These are phyloP conservation scores for Exophiala bonariae DNA, from an alignment of 2,329 filamentous ascomycete genomes.

Conservation along the genomic window DNA sequence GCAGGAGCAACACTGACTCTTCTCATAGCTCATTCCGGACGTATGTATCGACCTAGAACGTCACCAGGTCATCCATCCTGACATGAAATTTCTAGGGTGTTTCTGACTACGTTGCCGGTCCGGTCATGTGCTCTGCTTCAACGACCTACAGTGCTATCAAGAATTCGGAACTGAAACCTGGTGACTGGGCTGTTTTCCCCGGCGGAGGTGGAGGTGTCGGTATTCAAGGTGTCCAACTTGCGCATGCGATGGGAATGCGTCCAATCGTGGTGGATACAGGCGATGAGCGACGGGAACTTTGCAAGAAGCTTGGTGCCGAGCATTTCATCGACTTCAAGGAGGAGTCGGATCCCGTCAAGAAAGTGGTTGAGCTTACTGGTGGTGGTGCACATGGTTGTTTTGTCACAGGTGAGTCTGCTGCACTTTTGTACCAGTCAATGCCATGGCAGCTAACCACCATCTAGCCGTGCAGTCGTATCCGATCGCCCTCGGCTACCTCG, in stretches of 20 bases:
- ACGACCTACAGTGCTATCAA: constrained; percentile 60
- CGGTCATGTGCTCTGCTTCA: constrained; percentile 60
- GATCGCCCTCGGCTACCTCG: constrained; percentile 46
- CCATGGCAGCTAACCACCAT: background rate
- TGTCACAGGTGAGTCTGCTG: constrained; percentile 33
- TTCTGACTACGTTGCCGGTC: constrained; percentile 56
- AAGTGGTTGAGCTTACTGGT: constrained; percentile 46
- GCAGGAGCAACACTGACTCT: constrained; percentile 1
- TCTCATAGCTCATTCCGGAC: constrained; percentile 18
- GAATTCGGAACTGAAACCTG: constrained; percentile 50
- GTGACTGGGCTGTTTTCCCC: constrained; percentile 57
- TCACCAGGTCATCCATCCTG: too few relatives aligned
- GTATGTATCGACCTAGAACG: constrained; percentile 10
- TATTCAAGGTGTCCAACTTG: constrained; percentile 58
- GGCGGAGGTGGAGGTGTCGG: constrained; percentile 59
- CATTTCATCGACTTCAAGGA: constrained; percentile 58
- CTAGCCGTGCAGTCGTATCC: constrained; percentile 38
- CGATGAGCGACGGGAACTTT: constrained; percentile 46
- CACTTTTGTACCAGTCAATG: background rate
- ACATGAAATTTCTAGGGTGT: too few relatives aligned
- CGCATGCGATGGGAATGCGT: constrained; percentile 57
- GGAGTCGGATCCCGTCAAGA: constrained; percentile 34
- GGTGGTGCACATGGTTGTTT: constrained; percentile 50
- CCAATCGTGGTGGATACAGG: constrained; percentile 58
- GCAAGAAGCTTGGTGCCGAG: constrained; percentile 53